Evolutionary conservation across 2,329 filamentous ascomycete genomes (phyloP), one percentile per base, ranked within the genome.

Genomic region (Exophiala sp.): DNA sequence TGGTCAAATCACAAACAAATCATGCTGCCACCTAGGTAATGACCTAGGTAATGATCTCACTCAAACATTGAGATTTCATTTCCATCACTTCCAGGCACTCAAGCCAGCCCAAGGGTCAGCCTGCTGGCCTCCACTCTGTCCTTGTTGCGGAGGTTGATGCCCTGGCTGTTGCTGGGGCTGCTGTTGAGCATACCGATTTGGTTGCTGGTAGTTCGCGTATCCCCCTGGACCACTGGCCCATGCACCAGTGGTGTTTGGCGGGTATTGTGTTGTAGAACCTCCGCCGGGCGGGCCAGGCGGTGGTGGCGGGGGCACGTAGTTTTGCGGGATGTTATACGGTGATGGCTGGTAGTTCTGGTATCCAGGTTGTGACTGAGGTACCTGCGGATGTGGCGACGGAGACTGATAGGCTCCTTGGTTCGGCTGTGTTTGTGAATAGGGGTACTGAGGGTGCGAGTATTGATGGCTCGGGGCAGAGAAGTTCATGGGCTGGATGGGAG

Each of bases 41-140:
- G 7, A 29, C 7, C 24, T 18, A 18, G 16, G 16, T 29, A 29
- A 29, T 8, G 7, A 5, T 29, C 24, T 29, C 3, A 5, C 24
- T 29, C 24, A 8, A 8, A 29, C 24, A 29, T 29, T 1, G 24
- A 29, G 7, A 29, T 18, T 3, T 40, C 14, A 20, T n/a, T 5
- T 24, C 11, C 21, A n/a, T 67, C 59, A 87, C 68, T 86, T 87
- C 85, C 85, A 88, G 42, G 79, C 81, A 71, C 80, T 86, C 62
- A 89, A 68, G 3, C 85, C 86, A 12, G 85, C 84, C 85, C 85
- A 89, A 6, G 85, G 86, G 75, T 89, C 63, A 24, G 12, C 84
- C 57, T 65, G 45, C 39, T 44, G 59, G 44, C 24, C 50, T 10
- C 16, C 50, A 45, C 16, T 39, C 45, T 59, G 55, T 18, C 41